These are phyloP conservation scores for Areca catechu DNA, from an alignment of 176 grass and related monocot species.

Conservation along the genomic window DNA sequence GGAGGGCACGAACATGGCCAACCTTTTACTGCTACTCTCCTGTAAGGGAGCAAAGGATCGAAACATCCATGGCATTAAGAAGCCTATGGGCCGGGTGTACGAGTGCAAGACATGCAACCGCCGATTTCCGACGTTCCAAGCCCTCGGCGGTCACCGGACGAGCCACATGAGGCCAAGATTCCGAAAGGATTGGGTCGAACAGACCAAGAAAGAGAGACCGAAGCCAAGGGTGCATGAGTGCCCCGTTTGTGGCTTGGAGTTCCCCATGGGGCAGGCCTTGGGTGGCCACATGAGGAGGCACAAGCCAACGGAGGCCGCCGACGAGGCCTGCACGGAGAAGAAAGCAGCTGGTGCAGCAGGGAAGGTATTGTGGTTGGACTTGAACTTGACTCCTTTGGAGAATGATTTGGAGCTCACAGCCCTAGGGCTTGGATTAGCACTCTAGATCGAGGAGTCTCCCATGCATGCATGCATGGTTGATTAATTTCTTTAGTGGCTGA, in stretches of 20 bases:
- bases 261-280: conserved; percentile 18
- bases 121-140: too few relatives aligned
- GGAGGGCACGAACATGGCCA: too few relatives aligned
- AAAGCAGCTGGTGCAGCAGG: neutral
- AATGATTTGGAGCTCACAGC: conserved; percentile 4
- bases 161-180: too few relatives aligned
- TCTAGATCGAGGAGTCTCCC: neutral
- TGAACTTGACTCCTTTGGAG: conserved; percentile 16
- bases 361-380: conserved; percentile 11
- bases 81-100: too few relatives aligned
- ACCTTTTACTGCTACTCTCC: too few relatives aligned
- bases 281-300: conserved; percentile 20
- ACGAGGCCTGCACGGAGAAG: neutral
- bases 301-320: neutral
- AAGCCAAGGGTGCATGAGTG: conserved; percentile 2
- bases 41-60: too few relatives aligned
- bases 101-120: too few relatives aligned
- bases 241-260: conserved; percentile 12
- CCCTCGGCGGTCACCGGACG: too few relatives aligned
- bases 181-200: neutral
- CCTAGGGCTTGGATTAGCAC: neutral
- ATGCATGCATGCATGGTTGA: too few relatives aligned
- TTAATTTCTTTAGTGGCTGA: neutral
- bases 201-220: neutral
- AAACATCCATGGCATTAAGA: too few relatives aligned